These are phyloP conservation scores for Candida albicans DNA, from an alignment of 1,139 yeast species.

Conservation along the genomic window DNA sequence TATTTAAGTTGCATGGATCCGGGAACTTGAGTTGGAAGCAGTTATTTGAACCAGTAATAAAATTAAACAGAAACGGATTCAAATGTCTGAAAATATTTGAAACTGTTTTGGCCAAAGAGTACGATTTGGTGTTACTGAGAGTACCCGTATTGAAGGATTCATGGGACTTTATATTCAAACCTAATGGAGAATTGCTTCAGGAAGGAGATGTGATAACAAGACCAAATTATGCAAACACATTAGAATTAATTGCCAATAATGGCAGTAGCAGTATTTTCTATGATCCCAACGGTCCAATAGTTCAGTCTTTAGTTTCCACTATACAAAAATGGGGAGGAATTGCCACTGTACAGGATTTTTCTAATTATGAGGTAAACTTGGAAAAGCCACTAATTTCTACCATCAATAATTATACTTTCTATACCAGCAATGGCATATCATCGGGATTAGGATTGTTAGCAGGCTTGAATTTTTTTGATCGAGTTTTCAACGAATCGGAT, in stretches of 20 bases:
- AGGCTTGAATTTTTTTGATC: constrained; percentile 65
- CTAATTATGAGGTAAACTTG: constrained; percentile 54
- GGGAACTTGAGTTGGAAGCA: constrained; percentile 74
- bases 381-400: constrained; percentile 53
- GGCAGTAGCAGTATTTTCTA: constrained; percentile 80
- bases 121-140: constrained; percentile 27
- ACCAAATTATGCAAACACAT: constrained; percentile 62
- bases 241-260: constrained; percentile 64
- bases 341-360: constrained; percentile 62
- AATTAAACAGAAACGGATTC: constrained; percentile 70
- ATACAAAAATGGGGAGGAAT: constrained; percentile 60
- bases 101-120: constrained; percentile 23
- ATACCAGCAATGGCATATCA: constrained; percentile 75
- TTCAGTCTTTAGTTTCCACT: constrained; percentile 47
- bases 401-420: constrained; percentile 51
- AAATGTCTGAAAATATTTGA: constrained; percentile 50
- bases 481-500: constrained; percentile 21
- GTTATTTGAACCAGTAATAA: constrained; percentile 71
- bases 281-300: constrained; percentile 80
- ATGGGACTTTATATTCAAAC: constrained; percentile 57
- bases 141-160: constrained; percentile 32
- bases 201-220: constrained; percentile 64
- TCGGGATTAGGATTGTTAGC: constrained; percentile 81
- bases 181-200: constrained; percentile 26
- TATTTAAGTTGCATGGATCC: constrained; percentile 63